Conservation (phyloP, 495 filamentous ascomycete genomes). For the Penicillium paxilli region DNA sequence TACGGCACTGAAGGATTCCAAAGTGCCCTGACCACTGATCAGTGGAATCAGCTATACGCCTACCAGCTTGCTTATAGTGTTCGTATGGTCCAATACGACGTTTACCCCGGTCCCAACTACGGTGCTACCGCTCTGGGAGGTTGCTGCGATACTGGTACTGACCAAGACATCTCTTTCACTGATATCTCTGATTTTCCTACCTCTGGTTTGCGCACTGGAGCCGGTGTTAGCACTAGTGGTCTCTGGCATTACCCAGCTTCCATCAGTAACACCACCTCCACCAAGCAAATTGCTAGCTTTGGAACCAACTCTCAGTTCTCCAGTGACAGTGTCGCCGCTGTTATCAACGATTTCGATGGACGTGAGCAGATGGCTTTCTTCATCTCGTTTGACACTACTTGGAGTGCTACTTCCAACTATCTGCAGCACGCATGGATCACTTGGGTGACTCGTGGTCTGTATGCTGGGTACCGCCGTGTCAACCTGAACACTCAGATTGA, state of each 20-base stretch:
- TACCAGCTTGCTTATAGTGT: constrained; percentile 61
- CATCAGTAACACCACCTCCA: constrained; percentile 52
- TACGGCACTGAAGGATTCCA: constrained; percentile 43
- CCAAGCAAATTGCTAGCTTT: constrained; percentile 56
- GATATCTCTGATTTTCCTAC: constrained; percentile 49
- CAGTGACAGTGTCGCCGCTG: constrained; percentile 47
- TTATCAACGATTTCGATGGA: constrained; percentile 60
- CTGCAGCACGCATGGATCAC: constrained; percentile 65
- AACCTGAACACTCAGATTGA: constrained; percentile 64
- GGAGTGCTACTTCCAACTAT: constrained; percentile 55
- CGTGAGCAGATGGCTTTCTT: constrained; percentile 66
- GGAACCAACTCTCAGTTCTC: constrained; percentile 28
- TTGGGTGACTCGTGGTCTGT: constrained; percentile 59
- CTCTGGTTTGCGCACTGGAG: constrained; percentile 48
- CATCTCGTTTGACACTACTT: constrained; percentile 53
- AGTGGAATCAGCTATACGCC: constrained; percentile 56
- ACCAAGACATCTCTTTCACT: constrained; percentile 53
- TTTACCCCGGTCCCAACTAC: constrained; percentile 52
- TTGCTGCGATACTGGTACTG: constrained; percentile 49
- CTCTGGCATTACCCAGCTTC: constrained; percentile 60
- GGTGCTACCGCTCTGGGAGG: constrained; percentile 38
- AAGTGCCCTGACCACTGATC: constrained; percentile 55
- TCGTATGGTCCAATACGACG: constrained; percentile 61
- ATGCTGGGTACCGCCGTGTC: constrained; percentile 55
- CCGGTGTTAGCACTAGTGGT: constrained; percentile 52